phyloP scores from a whole-genome alignment of 2,329 filamentous ascomycete genomes.

The Rhinocladiella similis region DNA sequence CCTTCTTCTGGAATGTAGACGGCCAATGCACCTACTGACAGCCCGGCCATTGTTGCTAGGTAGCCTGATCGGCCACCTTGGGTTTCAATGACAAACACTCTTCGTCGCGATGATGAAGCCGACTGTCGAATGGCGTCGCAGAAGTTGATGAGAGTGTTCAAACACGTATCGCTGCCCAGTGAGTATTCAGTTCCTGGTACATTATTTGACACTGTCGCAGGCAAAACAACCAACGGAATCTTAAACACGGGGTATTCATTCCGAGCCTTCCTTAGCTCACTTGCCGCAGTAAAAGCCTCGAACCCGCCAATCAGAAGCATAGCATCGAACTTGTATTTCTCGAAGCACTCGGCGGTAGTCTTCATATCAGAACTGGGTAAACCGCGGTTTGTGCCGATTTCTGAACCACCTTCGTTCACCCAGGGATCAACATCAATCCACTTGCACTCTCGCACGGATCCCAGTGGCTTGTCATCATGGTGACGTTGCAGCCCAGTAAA shows the following conservation, averaged over 20 bases:
- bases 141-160: constrained; percentile 92
- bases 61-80: constrained; percentile 95
- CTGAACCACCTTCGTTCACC: constrained; percentile 95
- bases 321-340: constrained; percentile 84
- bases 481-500: constrained; percentile 93
- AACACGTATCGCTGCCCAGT: constrained; percentile 90
- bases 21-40: constrained; percentile 86
- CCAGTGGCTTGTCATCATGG: constrained; percentile 76
- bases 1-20: constrained; percentile 98
- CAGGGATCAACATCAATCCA: constrained; percentile 95
- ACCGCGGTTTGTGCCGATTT: constrained; percentile 96
- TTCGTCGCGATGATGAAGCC: constrained; percentile 85
- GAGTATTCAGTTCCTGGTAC: constrained; percentile 97
- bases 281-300: constrained; percentile 90
- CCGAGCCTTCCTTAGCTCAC: constrained; percentile 79
- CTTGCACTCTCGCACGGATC: constrained; percentile 79
- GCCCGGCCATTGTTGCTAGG: constrained; percentile 83
- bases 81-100: constrained; percentile 97
- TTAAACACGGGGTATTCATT: constrained; percentile 79
- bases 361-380: constrained; percentile 86
- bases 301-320: constrained; percentile 93
- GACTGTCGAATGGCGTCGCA: constrained; percentile 98
- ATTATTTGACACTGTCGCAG: constrained; percentile 98
- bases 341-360: constrained; percentile 77
- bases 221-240: constrained; percentile 87